These are phyloP conservation scores for Omphalea diandra DNA, from an alignment of 441 rosid species.

Conservation along the genomic window DNA sequence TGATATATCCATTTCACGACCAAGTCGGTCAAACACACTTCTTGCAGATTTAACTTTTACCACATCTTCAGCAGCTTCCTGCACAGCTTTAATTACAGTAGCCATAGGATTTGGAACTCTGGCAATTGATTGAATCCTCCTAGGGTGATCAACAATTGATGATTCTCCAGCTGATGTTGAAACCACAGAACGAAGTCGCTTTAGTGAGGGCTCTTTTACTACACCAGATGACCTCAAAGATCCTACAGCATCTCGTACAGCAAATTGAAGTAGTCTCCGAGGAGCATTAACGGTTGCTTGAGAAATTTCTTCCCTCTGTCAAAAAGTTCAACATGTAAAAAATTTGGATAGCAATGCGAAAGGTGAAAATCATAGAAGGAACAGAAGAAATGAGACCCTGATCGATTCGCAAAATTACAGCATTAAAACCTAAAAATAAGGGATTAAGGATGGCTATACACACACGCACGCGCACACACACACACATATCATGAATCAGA, in stretches of 20 bases:
- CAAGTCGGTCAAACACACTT: constrained; percentile 89
- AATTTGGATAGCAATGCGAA: constrained; percentile 7
- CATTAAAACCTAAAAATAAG: background rate
- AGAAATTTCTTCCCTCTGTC: constrained; percentile 63
- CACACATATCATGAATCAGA: background rate
- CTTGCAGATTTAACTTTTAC: constrained; percentile 53
- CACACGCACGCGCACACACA: too few relatives aligned
- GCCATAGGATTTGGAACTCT: constrained; percentile 73
- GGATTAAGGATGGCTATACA: too few relatives aligned
- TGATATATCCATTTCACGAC: constrained; percentile 45
- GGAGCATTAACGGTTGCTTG: constrained; percentile 62
- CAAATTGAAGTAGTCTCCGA: constrained; percentile 88
- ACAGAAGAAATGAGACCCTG: background rate
- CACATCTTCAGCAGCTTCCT: constrained; percentile 92
- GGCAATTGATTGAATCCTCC: constrained; percentile 65
- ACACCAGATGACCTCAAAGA: constrained; percentile 46
- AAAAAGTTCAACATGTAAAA: constrained; percentile 19
- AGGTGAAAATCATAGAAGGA: background rate
- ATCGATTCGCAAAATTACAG: background rate
- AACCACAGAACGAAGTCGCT: constrained; percentile 91
- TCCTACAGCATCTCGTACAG: constrained; percentile 93
- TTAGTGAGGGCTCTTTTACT: constrained; percentile 49
- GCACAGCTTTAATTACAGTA: constrained; percentile 74
- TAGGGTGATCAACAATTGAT: constrained; percentile 44
- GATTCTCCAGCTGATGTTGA: constrained; percentile 55